Base-by-base conservation (phyloP, 768 basidiomycete genomes). In the Kwoniella heveanensis region DNA sequence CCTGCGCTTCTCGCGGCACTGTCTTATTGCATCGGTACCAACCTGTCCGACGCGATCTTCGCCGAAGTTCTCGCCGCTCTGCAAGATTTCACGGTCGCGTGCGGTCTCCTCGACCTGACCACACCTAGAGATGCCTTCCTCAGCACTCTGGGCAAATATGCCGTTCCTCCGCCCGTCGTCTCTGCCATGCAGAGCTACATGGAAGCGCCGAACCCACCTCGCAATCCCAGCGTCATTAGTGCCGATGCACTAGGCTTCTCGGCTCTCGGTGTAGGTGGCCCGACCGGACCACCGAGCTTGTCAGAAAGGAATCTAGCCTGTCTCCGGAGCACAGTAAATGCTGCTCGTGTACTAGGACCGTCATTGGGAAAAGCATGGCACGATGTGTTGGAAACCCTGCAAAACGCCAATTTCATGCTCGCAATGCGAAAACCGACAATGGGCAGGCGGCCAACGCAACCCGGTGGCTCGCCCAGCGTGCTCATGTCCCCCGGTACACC, bases 71-170 rank as follows among this genome's bases (percentile, higher is more conserved):
- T 96, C 4, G 84, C 86, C 2, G 88, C 90, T 64, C 86, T 91
- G 64, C 90, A 94, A 71, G 86, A 88, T 7, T 85, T 97, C 81
- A 88, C 90, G 2, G 88, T 90, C 61, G 90, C 91, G 1, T 88
- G 91, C 24, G 95, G 94, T 21, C 89, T 92, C 82, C 85, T 97
- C n/a, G 87, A 86, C 1, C 83, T 97, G 0, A 81, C 84, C 0
- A 97, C 92, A 0, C 92, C 94, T 0, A 86, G 95, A 21, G 93
- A 97, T 65, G 94, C 95, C 0, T 93, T 99, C 81, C 86, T 97
- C 74, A 90, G 87, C 22, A 88, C 86, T 52, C 84, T 99, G 17
- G 86, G 91, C n/a, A 92, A 93, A 76, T 88, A 91, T 62, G 89
- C 93, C 0, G 90, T 97, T n/a, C 95, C 95, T 0, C 85, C 90